Evolutionary conservation across 352 stramenopile genomes (phyloP).

Genomic region (Phytophthora fragariaefolia): DNA sequence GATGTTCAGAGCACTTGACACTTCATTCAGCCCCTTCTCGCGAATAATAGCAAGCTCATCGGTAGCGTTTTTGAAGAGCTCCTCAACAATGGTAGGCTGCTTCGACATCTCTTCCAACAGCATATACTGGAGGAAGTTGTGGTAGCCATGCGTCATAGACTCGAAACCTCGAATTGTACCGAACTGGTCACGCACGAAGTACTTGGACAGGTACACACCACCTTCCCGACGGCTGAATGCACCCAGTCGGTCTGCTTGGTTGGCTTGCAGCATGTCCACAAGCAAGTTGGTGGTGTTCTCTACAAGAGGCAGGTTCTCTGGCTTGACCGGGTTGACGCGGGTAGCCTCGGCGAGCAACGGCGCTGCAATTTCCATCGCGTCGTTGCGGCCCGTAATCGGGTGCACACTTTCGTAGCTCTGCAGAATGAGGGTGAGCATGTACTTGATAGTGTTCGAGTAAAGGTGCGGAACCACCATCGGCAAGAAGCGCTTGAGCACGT

Average conservation of each 20-base stretch:
- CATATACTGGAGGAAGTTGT: conserved; percentile 92
- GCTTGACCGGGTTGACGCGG: conserved; percentile 39
- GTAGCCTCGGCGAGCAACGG: conserved; percentile 64
- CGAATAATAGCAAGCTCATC: conserved; percentile 68
- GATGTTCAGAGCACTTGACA: conserved; percentile 73
- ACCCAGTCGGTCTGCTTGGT: conserved; percentile 84
- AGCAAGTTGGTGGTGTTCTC: conserved; percentile 84
- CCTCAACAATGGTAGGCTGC: conserved; percentile 64
- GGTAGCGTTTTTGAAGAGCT: conserved; percentile 71
- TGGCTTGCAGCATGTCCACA: conserved; percentile 89
- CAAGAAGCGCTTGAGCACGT: conserved; percentile 82
- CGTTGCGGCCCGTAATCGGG: conserved; percentile 86
- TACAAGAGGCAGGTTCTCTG: conserved; percentile 59
- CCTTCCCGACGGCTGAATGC: conserved; percentile 84
- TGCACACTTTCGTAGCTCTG: conserved; percentile 91
- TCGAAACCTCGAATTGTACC: conserved; percentile 89
- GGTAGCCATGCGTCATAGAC: conserved; percentile 89
- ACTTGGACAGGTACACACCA: conserved; percentile 87
- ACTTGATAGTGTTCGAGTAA: conserved; percentile 92
- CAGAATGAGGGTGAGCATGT: conserved; percentile 88
- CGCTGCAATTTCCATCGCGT: conserved; percentile 87
- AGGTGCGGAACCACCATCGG: conserved; percentile 80
- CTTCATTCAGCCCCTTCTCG: conserved; percentile 51
- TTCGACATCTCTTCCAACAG: conserved; percentile 87
- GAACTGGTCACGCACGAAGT: conserved; percentile 91